Percentiles rank a stretch among this genome's conserved stretches.
Evolutionary conservation across 345 rosid genomes (phyloP).

Genomic region (Acer yangbiense): DNA sequence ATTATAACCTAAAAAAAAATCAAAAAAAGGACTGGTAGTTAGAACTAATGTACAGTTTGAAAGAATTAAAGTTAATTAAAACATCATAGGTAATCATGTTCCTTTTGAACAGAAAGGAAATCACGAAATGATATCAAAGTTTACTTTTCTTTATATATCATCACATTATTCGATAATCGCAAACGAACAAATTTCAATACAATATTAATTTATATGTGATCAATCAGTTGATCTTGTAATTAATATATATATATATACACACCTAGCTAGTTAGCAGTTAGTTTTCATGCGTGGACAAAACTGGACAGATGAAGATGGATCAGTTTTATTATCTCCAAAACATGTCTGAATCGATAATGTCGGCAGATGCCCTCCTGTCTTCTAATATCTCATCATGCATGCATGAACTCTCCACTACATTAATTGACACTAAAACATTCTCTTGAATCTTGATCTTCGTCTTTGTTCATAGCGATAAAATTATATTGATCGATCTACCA

Average conservation of each 20-base stretch:
- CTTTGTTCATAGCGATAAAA: neutral
- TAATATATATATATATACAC: too few relatives aligned
- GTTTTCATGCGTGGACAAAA: too few relatives aligned
- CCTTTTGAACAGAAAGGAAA: neutral
- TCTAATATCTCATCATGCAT: conserved; percentile 37
- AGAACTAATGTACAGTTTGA: too few relatives aligned
- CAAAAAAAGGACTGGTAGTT: neutral
- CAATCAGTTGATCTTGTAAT: too few relatives aligned
- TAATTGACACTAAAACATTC: conserved; percentile 24
- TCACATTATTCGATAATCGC: too few relatives aligned
- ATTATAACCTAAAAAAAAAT: too few relatives aligned
- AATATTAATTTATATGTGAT: too few relatives aligned
- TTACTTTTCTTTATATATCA: neutral
- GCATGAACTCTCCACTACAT: conserved; percentile 19
- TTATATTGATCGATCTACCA: too few relatives aligned
- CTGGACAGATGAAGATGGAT: too few relatives aligned
- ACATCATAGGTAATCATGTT: conserved; percentile 7
- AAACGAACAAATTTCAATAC: too few relatives aligned
- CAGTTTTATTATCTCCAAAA: conserved; percentile 9
- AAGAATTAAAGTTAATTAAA: neutral
- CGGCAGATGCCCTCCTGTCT: conserved; percentile 26
- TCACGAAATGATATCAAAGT: neutral
- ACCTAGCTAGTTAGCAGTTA: too few relatives aligned
- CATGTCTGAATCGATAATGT: conserved; percentile 22
- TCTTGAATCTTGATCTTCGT: conserved; percentile 15